phyloP scores from a whole-genome alignment of 78 protist species.

The Monocercomonoides exilis region DNA sequence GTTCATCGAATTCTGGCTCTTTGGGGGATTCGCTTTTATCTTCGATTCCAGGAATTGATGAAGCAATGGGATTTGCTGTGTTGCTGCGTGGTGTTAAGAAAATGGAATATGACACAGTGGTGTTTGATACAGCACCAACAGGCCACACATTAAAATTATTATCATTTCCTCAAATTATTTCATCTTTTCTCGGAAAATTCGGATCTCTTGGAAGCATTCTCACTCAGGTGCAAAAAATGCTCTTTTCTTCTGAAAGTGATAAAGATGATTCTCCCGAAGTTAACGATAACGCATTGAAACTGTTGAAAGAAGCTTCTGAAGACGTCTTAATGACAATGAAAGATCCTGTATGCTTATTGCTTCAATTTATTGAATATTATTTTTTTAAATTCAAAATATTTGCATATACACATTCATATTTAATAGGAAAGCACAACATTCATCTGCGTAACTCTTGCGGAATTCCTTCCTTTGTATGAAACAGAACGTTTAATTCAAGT shows the following conservation, averaged over 20 bases:
- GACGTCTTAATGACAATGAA: background rate
- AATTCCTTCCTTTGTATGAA: slow-evolving; percentile 93
- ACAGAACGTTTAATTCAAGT: slow-evolving; percentile 93
- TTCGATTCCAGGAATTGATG: slow-evolving; percentile 85
- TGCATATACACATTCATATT: background rate
- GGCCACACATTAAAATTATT: slow-evolving; percentile 96
- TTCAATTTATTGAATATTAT: background rate
- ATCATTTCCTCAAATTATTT: slow-evolving; percentile 53
- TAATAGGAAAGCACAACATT: slow-evolving; percentile 76
- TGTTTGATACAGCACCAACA: slow-evolving; percentile 99
- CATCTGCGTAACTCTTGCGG: slow-evolving; percentile 95
- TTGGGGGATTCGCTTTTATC: too few relatives aligned
- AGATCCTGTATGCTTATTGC: background rate
- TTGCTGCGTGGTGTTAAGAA: background rate
- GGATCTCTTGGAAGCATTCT: background rate
- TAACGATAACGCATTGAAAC: background rate
- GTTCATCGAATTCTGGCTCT: too few relatives aligned
- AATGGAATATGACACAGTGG: slow-evolving; percentile 64
- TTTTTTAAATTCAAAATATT: too few relatives aligned
- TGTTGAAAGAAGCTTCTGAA: background rate
- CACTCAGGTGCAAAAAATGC: background rate
- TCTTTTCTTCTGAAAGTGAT: background rate
- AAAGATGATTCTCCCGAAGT: background rate
- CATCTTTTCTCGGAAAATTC: background rate
- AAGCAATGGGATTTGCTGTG: background rate